Percentiles rank a stretch among this genome's conserved stretches.
Conservation (phyloP, 2,329 filamentous ascomycete genomes). For the Apiospora koreana region DNA sequence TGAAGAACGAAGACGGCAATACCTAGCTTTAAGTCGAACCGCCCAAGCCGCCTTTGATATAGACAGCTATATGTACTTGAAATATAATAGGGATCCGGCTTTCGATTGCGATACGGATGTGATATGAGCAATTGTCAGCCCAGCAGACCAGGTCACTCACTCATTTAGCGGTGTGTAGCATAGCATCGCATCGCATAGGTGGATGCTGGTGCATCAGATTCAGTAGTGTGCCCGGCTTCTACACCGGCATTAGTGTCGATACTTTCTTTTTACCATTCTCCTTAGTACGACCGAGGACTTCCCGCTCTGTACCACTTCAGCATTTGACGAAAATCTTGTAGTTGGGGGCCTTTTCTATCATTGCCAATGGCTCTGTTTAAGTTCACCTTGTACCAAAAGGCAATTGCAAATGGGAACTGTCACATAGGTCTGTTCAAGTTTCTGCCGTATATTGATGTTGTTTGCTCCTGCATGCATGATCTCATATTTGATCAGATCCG, state of each 20-base stretch:
- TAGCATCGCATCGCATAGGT: not conserved
- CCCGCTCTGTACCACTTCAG: not conserved
- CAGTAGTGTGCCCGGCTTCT: not conserved
- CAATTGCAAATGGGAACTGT: not conserved
- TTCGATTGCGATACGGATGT: not conserved
- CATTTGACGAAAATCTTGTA: not conserved
- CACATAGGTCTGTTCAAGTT: not conserved
- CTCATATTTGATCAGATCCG: not conserved
- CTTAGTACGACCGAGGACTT: not conserved
- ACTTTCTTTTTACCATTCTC: not conserved
- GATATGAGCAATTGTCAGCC: not conserved
- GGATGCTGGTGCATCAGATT: not conserved
- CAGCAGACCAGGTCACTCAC: not conserved
- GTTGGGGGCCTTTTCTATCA: not conserved
- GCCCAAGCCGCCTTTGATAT: not conserved
- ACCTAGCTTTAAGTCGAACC: not conserved
- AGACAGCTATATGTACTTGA: not conserved
- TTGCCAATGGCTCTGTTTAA: not conserved
- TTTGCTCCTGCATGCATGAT: not conserved
- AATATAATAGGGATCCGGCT: not conserved
- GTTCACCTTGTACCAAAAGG: not conserved
- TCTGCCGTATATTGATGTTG: not conserved
- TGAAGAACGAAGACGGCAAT: not conserved
- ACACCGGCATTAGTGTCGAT: slow-evolving; percentile 1
- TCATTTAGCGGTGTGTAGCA: not conserved